Evolutionary conservation across 2,329 filamentous ascomycete genomes (phyloP), one percentile per base, ranked within the genome.

Genomic region (Alternaria sp.): DNA sequence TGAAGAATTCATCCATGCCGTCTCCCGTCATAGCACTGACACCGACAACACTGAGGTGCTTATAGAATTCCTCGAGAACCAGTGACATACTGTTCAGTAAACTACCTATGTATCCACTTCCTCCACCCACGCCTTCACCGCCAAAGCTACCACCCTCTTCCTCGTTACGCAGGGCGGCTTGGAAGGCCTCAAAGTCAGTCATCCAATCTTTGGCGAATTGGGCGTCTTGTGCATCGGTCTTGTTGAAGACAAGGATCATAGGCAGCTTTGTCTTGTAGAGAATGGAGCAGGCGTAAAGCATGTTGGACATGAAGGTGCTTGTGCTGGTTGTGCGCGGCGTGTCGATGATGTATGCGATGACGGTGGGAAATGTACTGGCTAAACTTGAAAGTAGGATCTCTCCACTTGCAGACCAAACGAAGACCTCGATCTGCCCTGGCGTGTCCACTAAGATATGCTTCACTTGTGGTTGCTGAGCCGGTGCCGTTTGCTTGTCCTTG

Each of bases 201-300:
- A 99, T 99, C 95, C 96, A 99, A 76, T 98, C 93, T 81, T 94
- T 95, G 1, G 94, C 95, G 74, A 97, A 97, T 27, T 87, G 86
- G 0, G 93, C 92, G 73, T 96, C 91, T 78, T 97, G 93, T 43
- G 97, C 93, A 74, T 99, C 95, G 0, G 94, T 97, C 83, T 99
- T 99, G 85, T 99, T 99, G 85, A 99, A 98, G 11, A 99, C 95
- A 8, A 99, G 83, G 55, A 99, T 96, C 95, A 99, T 99, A 25
- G 95, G 95, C 0, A 99, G 85, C 78, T 97, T 97, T 2, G 94
- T 98, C 84, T 98, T 98, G 87, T 99, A 99, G 16, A 99, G 87
- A 66, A 99, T 99, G 62, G 92, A 97, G 85, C 95, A 98, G 22
- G 95, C 95, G 80, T 99, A 99, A 44, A 99, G 89, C 95, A 99